These are phyloP conservation scores for Uronychia binucleata DNA, from an alignment of 73 alveolate species.

Conservation along the genomic window DNA sequence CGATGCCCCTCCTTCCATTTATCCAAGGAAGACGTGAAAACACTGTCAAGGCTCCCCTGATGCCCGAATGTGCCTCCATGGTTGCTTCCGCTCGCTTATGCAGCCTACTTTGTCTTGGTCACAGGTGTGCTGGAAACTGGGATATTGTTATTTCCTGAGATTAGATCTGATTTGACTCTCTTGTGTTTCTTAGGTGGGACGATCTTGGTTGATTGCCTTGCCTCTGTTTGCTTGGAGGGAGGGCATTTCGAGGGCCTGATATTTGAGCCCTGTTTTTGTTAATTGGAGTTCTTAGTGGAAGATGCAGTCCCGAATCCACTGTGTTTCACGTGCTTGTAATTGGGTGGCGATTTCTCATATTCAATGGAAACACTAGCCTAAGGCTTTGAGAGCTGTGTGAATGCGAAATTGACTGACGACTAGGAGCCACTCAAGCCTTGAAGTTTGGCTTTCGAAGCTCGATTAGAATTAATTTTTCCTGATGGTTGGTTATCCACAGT, in stretches of 20 bases:
- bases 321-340: background rate
- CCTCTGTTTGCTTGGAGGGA: background rate
- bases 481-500: background rate
- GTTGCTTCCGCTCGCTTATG: background rate
- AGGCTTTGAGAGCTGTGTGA: background rate
- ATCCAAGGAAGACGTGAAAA: background rate
- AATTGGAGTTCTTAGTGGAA: background rate
- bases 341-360: background rate
- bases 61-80: background rate
- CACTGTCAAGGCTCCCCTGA: background rate
- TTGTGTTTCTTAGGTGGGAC: background rate
- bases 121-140: background rate
- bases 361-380: background rate
- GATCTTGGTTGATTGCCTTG: background rate
- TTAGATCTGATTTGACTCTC: background rate
- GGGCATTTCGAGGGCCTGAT: background rate
- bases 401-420: background rate
- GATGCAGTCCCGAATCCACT: background rate
- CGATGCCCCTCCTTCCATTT: background rate
- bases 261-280: background rate
- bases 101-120: background rate
- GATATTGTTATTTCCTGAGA: background rate
- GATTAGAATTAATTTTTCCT: background rate
- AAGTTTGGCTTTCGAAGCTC: background rate
- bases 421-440: background rate